Evolutionary conservation across 441 rosid species (phyloP), one percentile per base, ranked within the genome.

Genomic region (Arabidopsis hybrid): DNA sequence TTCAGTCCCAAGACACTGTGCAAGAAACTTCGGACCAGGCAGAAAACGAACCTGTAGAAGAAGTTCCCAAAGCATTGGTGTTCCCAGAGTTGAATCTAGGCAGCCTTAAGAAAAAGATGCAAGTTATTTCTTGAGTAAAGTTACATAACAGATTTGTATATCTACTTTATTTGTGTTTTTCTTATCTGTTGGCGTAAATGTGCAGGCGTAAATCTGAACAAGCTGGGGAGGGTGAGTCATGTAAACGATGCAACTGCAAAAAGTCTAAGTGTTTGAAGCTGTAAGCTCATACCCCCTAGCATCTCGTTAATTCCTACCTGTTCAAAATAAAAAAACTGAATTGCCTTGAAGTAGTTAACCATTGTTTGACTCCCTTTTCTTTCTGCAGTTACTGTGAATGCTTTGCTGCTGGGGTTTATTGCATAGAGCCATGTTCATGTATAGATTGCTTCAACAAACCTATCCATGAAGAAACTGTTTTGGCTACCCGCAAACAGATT

Each of bases 321-420:
- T 58, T 47, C 14, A 9, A 26, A 62, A 16, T 4, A 21, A 21
- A 1, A 11, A 52, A 65, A 47, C 36, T 31, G 45, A 47, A 14
- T 53, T 67, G 51, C 43, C 32, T 56, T 67, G 69, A 29, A 60
- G 60, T 66, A 34, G 18, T 47, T 34, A 52, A 59, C 38, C n/a
- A 8, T 36, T 8, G 26, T 43, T 52, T 45, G 73, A 39, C 16
- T 39, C 47, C 55, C 45, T 59, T 29, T 49, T 62, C 52, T 77
- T 18, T 67, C 49, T 77, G 85, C 87, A 96, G 99, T 75, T 96
- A 96, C 81, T 96, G 99, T 73, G 99, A 96, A 82, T 96, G 99
- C 85, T 96, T 96, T 84, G 99, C 99, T 76, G 99, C 99, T 68
- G 99, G 99, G 11, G 90, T 96, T 34, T 96, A 96, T 84, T 96